phyloP scores from a whole-genome alignment of 1,284 basidiomycete genomes.

The Earliella scabrosa region DNA sequence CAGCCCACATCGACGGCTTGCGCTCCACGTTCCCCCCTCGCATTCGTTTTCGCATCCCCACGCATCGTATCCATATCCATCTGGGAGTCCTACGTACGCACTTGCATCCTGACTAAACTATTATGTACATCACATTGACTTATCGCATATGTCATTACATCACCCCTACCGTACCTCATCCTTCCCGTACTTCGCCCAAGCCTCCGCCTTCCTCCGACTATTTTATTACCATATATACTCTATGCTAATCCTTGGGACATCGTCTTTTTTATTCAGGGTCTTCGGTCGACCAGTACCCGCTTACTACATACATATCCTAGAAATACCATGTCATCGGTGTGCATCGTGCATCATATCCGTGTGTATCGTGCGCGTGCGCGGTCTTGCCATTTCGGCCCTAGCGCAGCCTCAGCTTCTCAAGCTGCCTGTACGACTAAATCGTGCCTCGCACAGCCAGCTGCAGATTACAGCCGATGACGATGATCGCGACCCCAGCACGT shows the following conservation, averaged over 20 bases:
- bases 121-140: conserved; percentile 26
- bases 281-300: background rate
- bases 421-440: too few relatives aligned
- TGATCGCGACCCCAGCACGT: too few relatives aligned
- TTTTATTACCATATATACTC: conserved; percentile 12
- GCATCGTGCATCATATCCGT: background rate
- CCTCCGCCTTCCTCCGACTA: conserved; percentile 3
- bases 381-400: too few relatives aligned
- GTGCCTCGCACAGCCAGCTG: too few relatives aligned
- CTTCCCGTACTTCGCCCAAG: conserved; percentile 3
- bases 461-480: too few relatives aligned
- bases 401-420: too few relatives aligned
- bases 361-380: background rate
- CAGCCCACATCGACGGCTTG: background rate
- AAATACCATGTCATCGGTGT: background rate
- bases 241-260: conserved; percentile 11
- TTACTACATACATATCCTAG: background rate
- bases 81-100: conserved; percentile 16
- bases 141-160: conserved; percentile 26
- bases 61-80: conserved; percentile 10
- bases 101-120: conserved; percentile 17
- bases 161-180: conserved; percentile 17
- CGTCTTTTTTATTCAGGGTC: background rate
- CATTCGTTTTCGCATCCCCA: conserved; percentile 7
- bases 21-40: conserved; percentile 5